Evolutionary conservation across 1,284 basidiomycete genomes (phyloP), one percentile per base, ranked within the genome.

Genomic region (Fomitopsis pinicola): DNA sequence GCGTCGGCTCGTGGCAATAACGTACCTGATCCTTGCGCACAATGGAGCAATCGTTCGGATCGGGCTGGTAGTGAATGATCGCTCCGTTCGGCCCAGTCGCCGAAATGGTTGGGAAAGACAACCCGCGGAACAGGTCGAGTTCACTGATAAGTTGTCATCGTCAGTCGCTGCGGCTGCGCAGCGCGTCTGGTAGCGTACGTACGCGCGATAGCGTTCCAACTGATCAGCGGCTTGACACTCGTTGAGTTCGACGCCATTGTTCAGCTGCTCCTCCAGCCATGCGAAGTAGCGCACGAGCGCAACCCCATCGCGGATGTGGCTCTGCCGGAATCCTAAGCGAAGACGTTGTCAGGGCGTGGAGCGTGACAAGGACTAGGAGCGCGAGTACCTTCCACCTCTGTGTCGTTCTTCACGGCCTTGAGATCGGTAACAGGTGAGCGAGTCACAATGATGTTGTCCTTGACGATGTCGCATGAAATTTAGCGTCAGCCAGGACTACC

Each of bases 101-200:
- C 1, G 95, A 98, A 61, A 99, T 98, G 0, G 97, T 98, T 1
- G 85, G 78, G 75, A 99, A 99, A 3, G 94, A 96, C 26, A 96
- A 78, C 3, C 97, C 97, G 67, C 85, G 85, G 82, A 95, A 99
- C 50, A 87, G 72, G 30, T 87, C 84, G 46, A 91, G 80, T 70
- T 95, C 86, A 15, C 92, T 86, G 58, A 4, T 5, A 33, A 3
- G 15, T 7, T 22, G 15, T 35, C 28, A 12, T 5, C 2, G 1
- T 38, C 19, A 17, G 33, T 12, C 26, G n/a, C 40, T 4, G 28
- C 8, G 45, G n/a, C 40, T 4, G 28, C 8, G 45, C 40, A 40
- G 15, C 36, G 38, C 7, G 14, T 54, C 33, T 40, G 17, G 33
- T 15, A 3, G n/a, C 7, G 28, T 22, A 84, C 90, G 69, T 69